These are phyloP conservation scores for Tagetes patula DNA, from an alignment of 129 eudicot genomes.

Conservation along the genomic window DNA sequence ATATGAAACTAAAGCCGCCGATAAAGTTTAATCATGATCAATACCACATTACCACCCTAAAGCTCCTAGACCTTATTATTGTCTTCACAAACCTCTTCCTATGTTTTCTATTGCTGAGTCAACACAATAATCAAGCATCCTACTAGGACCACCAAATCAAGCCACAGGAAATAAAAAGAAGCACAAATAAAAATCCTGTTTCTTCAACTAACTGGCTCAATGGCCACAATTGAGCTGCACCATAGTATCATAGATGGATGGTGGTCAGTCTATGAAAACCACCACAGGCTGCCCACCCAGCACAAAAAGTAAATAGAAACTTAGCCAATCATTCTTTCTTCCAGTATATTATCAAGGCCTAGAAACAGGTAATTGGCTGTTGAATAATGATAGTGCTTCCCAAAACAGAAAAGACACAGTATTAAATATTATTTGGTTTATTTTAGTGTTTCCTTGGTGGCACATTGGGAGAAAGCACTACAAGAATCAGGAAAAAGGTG, in stretches of 20 bases:
- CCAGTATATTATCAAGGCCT: conserved; percentile 21
- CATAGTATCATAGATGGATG: conserved; percentile 24
- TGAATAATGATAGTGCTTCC: conserved; percentile 29
- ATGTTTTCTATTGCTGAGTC: conserved; percentile 15
- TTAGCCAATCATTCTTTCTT: conserved; percentile 12
- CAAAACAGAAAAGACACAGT: conserved; percentile 18
- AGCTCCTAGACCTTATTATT: conserved; percentile 13
- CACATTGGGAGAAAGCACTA: conserved; percentile 10
- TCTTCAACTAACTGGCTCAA: not conserved
- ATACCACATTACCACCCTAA: conserved; percentile 3
- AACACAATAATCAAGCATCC: conserved; percentile 21
- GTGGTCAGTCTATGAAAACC: conserved; percentile 15
- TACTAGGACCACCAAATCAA: conserved; percentile 33
- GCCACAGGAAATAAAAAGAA: conserved; percentile 11
- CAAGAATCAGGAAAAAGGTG: conserved; percentile 29
- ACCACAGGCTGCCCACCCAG: conserved; percentile 18
- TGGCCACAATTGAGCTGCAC: conserved; percentile 17
- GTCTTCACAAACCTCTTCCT: not conserved
- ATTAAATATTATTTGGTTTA: conserved; percentile 12
- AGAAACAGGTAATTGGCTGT: conserved; percentile 23
- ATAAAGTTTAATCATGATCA: conserved; percentile 5
- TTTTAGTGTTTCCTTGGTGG: conserved; percentile 26
- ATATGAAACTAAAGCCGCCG: conserved; percentile 5
- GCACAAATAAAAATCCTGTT: conserved; percentile 14
- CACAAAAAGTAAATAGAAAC: conserved; percentile 8